Evolutionary conservation across 2,329 filamentous ascomycete species (phyloP).

Genomic region (Diaporthe sp.): DNA sequence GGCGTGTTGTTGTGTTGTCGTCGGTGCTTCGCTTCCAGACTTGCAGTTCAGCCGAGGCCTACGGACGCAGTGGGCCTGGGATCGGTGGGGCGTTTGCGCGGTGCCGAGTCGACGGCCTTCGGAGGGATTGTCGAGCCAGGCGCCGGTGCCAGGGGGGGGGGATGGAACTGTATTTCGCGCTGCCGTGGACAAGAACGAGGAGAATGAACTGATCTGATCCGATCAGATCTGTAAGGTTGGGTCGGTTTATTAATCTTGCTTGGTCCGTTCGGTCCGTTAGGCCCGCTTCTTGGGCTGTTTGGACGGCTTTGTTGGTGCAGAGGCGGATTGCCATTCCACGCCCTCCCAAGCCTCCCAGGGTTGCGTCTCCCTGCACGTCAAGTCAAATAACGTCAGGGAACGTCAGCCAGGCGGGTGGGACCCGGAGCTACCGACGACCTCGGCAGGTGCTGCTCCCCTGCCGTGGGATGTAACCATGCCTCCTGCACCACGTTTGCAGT

Average conservation of each 20-base stretch:
- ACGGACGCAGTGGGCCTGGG: neutral
- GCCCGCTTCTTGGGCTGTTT: neutral
- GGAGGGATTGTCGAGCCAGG: neutral
- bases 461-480: slow-evolving; percentile 11
- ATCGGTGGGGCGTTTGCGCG: slow-evolving; percentile 8
- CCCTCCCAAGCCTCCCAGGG: neutral
- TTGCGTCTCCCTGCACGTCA: slow-evolving; percentile 14
- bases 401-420: neutral
- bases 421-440: slow-evolving; percentile 22
- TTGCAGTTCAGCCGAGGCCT: slow-evolving; percentile 11
- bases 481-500: neutral
- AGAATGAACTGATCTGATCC: neutral
- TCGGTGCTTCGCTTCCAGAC: slow-evolving; percentile 2
- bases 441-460: slow-evolving; percentile 26
- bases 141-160: neutral
- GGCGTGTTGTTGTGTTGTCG: neutral
- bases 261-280: neutral
- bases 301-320: neutral
- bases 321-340: neutral
- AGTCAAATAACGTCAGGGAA: neutral
- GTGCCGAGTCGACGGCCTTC: slow-evolving; percentile 2
- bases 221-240: neutral
- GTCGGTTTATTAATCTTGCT: neutral
- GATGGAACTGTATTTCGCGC: no score
- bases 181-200: neutral